A percentile compares a stretch with the other conserved stretches of the same genome.
Conservation (phyloP, 2,329 filamentous ascomycete genomes). For the Xylaria polymorpha region DNA sequence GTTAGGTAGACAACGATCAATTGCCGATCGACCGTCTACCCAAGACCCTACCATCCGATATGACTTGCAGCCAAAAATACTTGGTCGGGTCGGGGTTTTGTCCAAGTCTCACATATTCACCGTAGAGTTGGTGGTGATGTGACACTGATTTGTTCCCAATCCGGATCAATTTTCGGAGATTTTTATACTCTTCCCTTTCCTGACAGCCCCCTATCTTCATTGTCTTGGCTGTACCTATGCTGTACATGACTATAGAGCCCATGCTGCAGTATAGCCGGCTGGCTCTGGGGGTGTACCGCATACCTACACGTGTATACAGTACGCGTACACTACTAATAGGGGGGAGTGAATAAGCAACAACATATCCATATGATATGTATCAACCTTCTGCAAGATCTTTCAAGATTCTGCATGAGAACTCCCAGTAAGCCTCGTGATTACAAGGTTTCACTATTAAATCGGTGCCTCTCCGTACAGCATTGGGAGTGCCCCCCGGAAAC, state of each 20-base stretch:
- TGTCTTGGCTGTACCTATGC: conserved; percentile 24
- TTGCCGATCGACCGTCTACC: conserved; percentile 14
- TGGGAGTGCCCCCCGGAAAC: neutral
- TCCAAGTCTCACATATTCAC: conserved; percentile 8
- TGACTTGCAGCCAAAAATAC: conserved; percentile 24
- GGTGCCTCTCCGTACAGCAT: neutral
- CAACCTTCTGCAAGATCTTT: conserved; percentile 7
- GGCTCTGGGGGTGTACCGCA: conserved; percentile 4
- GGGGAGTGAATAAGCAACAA: conserved; percentile 12
- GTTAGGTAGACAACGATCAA: conserved; percentile 6
- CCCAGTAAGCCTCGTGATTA: conserved; percentile 4
- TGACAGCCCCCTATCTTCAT: conserved; percentile 26
- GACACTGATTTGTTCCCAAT: conserved; percentile 36
- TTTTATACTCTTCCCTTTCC: conserved; percentile 32
- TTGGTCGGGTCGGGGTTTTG: neutral
- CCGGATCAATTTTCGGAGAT: conserved; percentile 32
- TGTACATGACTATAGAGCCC: conserved; percentile 12
- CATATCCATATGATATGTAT: neutral
- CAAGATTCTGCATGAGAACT: conserved; percentile 14
- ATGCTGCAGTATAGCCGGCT: neutral
- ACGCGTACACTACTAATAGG: conserved; percentile 11
- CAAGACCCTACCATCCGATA: conserved; percentile 19
- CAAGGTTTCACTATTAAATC: conserved; percentile 19
- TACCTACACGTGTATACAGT: neutral
- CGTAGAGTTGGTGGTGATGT: conserved; percentile 26